Evolutionary conservation across 2,329 filamentous ascomycete species (phyloP).

Genomic region (Ophiostoma quercus): DNA sequence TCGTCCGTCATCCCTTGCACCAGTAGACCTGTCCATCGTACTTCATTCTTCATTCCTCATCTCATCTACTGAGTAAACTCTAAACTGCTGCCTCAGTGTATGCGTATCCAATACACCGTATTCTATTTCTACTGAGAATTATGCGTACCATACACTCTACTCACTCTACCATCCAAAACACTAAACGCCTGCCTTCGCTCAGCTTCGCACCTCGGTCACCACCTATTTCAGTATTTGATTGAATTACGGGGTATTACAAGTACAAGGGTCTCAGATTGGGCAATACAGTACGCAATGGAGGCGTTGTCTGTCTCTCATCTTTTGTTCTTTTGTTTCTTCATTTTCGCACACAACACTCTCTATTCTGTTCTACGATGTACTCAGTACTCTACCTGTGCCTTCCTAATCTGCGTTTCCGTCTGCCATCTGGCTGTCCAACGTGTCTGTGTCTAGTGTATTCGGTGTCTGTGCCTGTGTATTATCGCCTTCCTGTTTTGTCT

Average conservation of each 20-base stretch:
- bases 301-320: not conserved
- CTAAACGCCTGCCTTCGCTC: not conserved
- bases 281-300: too few species aligned
- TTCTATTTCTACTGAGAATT: too few species aligned
- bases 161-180: too few species aligned
- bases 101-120: not conserved
- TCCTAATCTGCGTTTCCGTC: not conserved
- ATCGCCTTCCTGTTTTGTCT: not conserved
- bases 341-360: not conserved
- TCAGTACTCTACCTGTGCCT: not conserved
- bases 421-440: not conserved
- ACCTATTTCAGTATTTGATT: not conserved
- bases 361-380: too few species aligned
- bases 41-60: too few species aligned
- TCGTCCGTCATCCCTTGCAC: too few species aligned
- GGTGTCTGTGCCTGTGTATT: not conserved
- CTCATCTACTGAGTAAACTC: too few species aligned
- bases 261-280: not conserved
- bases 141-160: too few species aligned
- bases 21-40: too few species aligned
- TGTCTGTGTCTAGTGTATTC: not conserved
- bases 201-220: constrained; percentile 1
- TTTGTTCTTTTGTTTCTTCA: not conserved
- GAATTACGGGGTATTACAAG: not conserved
- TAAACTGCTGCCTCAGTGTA: too few species aligned